Percentiles rank a stretch among this genome's conserved stretches.
Evolutionary conservation across 352 stramenopile genomes (phyloP).

Genomic region (Ochromonadaceae sp.): DNA sequence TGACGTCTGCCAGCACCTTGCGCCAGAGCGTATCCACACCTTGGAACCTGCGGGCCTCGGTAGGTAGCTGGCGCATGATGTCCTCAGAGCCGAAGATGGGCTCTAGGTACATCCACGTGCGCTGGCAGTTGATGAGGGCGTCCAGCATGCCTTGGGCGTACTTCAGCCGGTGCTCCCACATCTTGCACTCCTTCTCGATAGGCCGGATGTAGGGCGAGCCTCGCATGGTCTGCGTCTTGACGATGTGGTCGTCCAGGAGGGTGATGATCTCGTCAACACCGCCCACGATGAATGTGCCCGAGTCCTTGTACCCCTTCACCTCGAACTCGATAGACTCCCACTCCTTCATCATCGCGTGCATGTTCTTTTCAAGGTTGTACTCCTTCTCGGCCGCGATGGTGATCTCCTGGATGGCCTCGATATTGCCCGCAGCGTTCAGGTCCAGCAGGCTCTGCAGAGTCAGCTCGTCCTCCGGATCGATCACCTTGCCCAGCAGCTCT

Average conservation of each 20-base stretch:
- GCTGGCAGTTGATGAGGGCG: slow-evolving; percentile 78
- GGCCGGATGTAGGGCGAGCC: slow-evolving; percentile 79
- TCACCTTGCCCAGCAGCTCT: slow-evolving; percentile 62
- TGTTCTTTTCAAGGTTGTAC: slow-evolving; percentile 73
- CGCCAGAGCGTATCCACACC: slow-evolving; percentile 33
- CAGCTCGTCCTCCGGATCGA: slow-evolving; percentile 70
- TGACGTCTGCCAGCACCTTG: slow-evolving; percentile 76
- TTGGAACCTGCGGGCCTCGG: slow-evolving; percentile 44
- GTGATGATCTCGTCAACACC: slow-evolving; percentile 63
- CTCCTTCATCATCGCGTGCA: slow-evolving; percentile 79
- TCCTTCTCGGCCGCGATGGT: slow-evolving; percentile 74
- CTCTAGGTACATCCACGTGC: slow-evolving; percentile 85
- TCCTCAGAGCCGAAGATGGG: slow-evolving; percentile 85
- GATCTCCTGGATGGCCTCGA: slow-evolving; percentile 60
- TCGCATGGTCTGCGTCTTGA: slow-evolving; percentile 86
- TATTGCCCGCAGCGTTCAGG: slow-evolving; percentile 61
- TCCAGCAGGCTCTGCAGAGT: slow-evolving; percentile 73
- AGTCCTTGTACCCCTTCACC: slow-evolving; percentile 73
- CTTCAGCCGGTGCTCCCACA: slow-evolving; percentile 60
- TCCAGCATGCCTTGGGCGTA: slow-evolving; percentile 64
- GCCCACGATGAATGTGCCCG: slow-evolving; percentile 60
- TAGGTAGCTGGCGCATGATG: slow-evolving; percentile 86
- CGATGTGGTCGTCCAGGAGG: slow-evolving; percentile 75
- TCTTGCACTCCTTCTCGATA: slow-evolving; percentile 55
- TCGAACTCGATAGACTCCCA: slow-evolving; percentile 82